Conservation (phyloP, 164 flowering plant genomes). For the Nymphaea thermarum region DNA sequence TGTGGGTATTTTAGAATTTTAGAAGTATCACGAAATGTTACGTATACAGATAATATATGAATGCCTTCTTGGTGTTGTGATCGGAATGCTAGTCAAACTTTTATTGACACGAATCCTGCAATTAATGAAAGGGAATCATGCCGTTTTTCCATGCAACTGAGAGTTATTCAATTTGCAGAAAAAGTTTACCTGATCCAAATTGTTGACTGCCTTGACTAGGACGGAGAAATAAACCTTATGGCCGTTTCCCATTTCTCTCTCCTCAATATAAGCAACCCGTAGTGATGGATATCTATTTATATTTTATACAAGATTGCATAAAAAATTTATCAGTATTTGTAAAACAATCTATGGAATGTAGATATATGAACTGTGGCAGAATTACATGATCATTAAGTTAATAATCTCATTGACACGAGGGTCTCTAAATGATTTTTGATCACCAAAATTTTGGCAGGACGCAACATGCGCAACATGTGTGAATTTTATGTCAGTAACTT, state of each 20-base stretch:
- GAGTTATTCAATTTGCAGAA: no score
- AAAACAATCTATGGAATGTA: background rate
- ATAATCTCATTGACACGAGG: conserved; percentile 65
- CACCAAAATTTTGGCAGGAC: conserved; percentile 77
- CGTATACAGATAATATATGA: no score
- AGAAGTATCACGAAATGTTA: no score
- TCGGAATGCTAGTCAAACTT: no score
- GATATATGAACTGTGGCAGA: background rate
- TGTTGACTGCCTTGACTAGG: conserved; percentile 60
- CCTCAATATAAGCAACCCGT: conserved; percentile 95
- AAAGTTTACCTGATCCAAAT: conserved; percentile 58
- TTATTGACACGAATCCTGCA: no score
- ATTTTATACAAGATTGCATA: background rate
- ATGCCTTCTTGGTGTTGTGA: no score
- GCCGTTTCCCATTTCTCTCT: conserved; percentile 49
- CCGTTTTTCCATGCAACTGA: no score
- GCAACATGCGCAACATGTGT: conserved; percentile 51
- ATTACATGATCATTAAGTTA: conserved; percentile 68
- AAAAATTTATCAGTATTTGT: background rate
- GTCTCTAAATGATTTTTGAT: conserved; percentile 61
- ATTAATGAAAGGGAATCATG: no score
- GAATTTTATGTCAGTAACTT: conserved; percentile 45
- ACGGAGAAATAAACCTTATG: conserved; percentile 66
- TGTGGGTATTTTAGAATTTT: no score
- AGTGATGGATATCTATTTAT: conserved; percentile 60